These are phyloP conservation scores for Camelina neglecta DNA, from an alignment of 345 rosid genomes.

Conservation along the genomic window DNA sequence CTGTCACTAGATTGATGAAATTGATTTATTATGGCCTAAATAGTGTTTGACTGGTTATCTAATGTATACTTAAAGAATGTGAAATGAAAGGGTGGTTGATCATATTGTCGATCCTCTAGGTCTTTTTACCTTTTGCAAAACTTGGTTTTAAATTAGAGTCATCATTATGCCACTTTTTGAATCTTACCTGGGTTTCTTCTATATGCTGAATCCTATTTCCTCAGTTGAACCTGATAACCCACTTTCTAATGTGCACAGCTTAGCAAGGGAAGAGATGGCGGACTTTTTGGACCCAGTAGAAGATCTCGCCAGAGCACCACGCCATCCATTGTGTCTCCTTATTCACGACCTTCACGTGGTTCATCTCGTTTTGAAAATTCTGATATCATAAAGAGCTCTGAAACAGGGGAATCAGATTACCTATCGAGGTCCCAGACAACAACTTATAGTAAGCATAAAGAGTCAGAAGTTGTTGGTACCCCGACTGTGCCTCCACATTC, in stretches of 20 bases:
- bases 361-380: conserved; percentile 50
- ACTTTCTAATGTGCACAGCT: conserved; percentile 44
- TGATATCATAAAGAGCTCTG: conserved; percentile 48
- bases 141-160: conserved; percentile 27
- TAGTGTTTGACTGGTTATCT: conserved; percentile 17
- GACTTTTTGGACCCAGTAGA: conserved; percentile 79
- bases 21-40: not conserved
- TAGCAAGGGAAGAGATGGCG: conserved; percentile 50
- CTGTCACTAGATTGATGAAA: conserved; percentile 26
- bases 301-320: conserved; percentile 51
- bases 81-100: conserved; percentile 15
- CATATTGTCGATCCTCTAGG: not conserved
- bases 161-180: conserved; percentile 18
- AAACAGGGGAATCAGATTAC: conserved; percentile 52
- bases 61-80: conserved; percentile 12
- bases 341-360: conserved; percentile 47
- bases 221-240: conserved; percentile 24
- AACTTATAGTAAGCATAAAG: conserved; percentile 45
- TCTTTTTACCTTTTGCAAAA: conserved; percentile 31
- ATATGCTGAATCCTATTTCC: conserved; percentile 10
- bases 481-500: conserved; percentile 75
- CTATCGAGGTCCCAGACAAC: conserved; percentile 46
- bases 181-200: conserved; percentile 9
- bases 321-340: conserved; percentile 43
- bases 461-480: conserved; percentile 50